phyloP scores from a whole-genome alignment of 768 basidiomycete species.

The Boletus rex-veris region DNA sequence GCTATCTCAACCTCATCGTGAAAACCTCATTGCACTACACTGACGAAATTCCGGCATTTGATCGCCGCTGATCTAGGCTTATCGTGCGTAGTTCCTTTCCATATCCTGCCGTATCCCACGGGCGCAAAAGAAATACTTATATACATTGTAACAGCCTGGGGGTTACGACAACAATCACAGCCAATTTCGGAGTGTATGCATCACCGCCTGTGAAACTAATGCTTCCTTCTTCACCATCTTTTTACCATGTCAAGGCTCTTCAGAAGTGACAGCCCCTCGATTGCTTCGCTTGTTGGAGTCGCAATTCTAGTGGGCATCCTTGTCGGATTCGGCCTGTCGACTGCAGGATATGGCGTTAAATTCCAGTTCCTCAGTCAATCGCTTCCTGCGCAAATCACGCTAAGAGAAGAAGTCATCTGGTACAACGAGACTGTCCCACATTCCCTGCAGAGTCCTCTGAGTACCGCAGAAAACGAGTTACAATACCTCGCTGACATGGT shows the following conservation, averaged over 20 bases:
- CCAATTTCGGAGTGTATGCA: too few relatives aligned
- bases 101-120: too few relatives aligned
- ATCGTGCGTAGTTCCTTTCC: too few relatives aligned
- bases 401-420: slow-evolving; percentile 14
- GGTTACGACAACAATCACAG: too few relatives aligned
- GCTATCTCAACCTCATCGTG: too few relatives aligned
- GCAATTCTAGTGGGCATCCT: slow-evolving; percentile 29
- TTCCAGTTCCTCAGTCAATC: slow-evolving; percentile 14
- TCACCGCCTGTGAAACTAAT: too few relatives aligned
- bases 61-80: too few relatives aligned
- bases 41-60: too few relatives aligned
- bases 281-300: slow-evolving; percentile 12
- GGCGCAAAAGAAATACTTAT: too few relatives aligned
- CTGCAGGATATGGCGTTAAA: slow-evolving; percentile 11
- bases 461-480: slow-evolving; percentile 20
- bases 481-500: slow-evolving; percentile 35
- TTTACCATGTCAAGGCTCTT: slow-evolving; percentile 6
- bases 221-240: background rate
- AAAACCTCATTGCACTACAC: too few relatives aligned
- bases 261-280: background rate
- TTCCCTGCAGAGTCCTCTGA: background rate
- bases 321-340: slow-evolving; percentile 26
- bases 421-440: slow-evolving; percentile 2
- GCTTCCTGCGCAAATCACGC: slow-evolving; percentile 8
- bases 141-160: too few relatives aligned